Evolutionary conservation across 495 filamentous ascomycete species (phyloP).

Genomic region (Aspergillus kassunensis): DNA sequence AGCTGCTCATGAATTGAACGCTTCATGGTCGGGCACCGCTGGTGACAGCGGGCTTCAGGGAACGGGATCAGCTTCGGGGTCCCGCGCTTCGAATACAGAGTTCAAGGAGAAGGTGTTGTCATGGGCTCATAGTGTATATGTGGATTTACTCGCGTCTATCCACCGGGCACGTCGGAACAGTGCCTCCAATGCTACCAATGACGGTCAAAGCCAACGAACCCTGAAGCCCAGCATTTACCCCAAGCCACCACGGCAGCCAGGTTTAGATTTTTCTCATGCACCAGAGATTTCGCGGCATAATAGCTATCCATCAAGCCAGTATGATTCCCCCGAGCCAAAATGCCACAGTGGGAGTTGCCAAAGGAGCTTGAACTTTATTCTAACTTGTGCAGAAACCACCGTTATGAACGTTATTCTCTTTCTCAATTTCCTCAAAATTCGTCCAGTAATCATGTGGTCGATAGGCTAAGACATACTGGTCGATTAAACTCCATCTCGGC

Average conservation of each 20-base stretch:
- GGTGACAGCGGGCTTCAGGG: slow-evolving; percentile 22
- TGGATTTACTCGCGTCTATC: slow-evolving; percentile 74
- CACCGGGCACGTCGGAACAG: slow-evolving; percentile 55
- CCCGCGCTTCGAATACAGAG: slow-evolving; percentile 45
- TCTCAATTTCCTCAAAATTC: slow-evolving; percentile 27
- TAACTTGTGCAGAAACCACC: slow-evolving; percentile 14
- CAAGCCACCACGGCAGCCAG: slow-evolving; percentile 55
- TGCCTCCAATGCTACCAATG: slow-evolving; percentile 28
- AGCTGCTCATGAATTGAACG: slow-evolving; percentile 13
- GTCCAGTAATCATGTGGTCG: slow-evolving; percentile 26
- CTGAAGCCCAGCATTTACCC: slow-evolving; percentile 60
- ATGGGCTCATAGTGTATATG: slow-evolving; percentile 85
- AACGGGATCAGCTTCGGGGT: slow-evolving; percentile 13
- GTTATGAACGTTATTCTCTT: slow-evolving; percentile 25
- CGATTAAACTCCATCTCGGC: slow-evolving; percentile 25
- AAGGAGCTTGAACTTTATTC: slow-evolving; percentile 8
- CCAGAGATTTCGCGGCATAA: slow-evolving; percentile 37
- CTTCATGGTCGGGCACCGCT: slow-evolving; percentile 27
- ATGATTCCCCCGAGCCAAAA: slow-evolving; percentile 22
- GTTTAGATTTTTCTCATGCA: slow-evolving; percentile 38
- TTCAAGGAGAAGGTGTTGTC: slow-evolving; percentile 79
- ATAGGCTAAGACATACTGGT: slow-evolving; percentile 28
- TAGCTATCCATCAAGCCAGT: slow-evolving; percentile 39
- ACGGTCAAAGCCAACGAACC: slow-evolving; percentile 32
- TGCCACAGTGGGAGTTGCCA: background rate